phyloP scores from a whole-genome alignment of 2,329 filamentous ascomycete genomes.

The Huntiella decipiens region DNA sequence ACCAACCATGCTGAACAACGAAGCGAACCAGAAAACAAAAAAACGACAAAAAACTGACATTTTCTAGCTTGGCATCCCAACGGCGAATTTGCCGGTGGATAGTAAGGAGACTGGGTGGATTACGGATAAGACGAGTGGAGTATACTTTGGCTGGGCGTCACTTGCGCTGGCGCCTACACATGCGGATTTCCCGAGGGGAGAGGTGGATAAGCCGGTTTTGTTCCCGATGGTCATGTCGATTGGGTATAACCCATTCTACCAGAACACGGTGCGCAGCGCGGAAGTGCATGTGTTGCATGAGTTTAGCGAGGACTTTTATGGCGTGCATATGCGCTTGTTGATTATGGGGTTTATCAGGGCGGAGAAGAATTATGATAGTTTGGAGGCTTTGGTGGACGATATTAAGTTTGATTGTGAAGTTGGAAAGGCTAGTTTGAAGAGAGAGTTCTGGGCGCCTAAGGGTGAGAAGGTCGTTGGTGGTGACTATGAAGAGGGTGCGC shows the following conservation, averaged over 20 bases:
- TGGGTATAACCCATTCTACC: slow-evolving; percentile 95
- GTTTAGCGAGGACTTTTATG: slow-evolving; percentile 73
- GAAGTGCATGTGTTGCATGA: slow-evolving; percentile 76
- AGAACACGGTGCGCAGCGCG: slow-evolving; percentile 68
- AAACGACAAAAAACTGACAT: not conserved
- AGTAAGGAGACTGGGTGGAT: slow-evolving; percentile 41
- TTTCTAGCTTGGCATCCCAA: slow-evolving; percentile 73
- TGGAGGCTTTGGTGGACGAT: slow-evolving; percentile 71
- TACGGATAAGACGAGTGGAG: slow-evolving; percentile 48
- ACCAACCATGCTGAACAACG: not conserved
- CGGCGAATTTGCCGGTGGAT: slow-evolving; percentile 74
- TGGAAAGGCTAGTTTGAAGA: slow-evolving; percentile 49
- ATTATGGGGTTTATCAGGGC: slow-evolving; percentile 77
- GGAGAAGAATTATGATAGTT: slow-evolving; percentile 70
- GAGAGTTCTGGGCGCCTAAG: slow-evolving; percentile 38
- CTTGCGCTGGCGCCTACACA: slow-evolving; percentile 38
- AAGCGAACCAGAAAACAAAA: slow-evolving; percentile 26
- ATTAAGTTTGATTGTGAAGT: slow-evolving; percentile 81
- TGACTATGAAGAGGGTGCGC: slow-evolving; percentile 14
- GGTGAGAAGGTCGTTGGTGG: slow-evolving; percentile 19
- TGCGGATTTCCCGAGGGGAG: slow-evolving; percentile 21
- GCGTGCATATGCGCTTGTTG: slow-evolving; percentile 54
- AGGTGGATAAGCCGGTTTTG: slow-evolving; percentile 21
- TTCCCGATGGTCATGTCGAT: slow-evolving; percentile 87
- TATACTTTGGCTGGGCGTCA: slow-evolving; percentile 86